These are phyloP conservation scores for Sanguinoderma infundibulare DNA, from an alignment of 1,284 basidiomycete genomes.

Conservation along the genomic window DNA sequence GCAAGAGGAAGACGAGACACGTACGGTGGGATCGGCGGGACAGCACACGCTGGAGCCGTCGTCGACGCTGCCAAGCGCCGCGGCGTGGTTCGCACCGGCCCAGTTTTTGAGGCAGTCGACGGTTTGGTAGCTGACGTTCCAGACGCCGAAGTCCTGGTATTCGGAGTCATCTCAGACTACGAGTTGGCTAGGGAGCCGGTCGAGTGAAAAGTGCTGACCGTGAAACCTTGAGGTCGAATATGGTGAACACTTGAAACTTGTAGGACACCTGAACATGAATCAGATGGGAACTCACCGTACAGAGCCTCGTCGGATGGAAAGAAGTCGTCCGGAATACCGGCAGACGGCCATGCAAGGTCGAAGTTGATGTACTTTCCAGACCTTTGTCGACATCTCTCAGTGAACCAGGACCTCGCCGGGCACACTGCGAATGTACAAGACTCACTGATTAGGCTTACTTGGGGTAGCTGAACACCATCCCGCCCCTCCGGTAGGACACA, in stretches of 20 bases:
- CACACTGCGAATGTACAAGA: constrained; percentile 12
- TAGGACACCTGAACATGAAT: too few species aligned
- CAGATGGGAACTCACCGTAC: constrained; percentile 51
- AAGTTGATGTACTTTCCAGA: constrained; percentile 74
- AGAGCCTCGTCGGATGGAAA: constrained; percentile 70
- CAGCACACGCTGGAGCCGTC: constrained; percentile 68
- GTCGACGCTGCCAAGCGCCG: constrained; percentile 67
- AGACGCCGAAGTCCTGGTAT: constrained; percentile 83
- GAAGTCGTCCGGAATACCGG: constrained; percentile 69
- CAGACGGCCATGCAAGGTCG: constrained; percentile 76
- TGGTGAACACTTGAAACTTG: neutral
- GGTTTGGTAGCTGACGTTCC: constrained; percentile 72
- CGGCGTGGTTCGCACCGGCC: constrained; percentile 60
- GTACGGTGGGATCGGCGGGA: constrained; percentile 65
- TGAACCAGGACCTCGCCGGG: neutral
- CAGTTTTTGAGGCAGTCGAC: constrained; percentile 64
- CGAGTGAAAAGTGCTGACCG: constrained; percentile 36
- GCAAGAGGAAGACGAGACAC: constrained; percentile 22
- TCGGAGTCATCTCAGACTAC: neutral
- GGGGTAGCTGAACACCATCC: constrained; percentile 76
- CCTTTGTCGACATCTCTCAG: constrained; percentile 37
- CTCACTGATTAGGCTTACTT: constrained; percentile 62
- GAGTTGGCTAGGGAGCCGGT: neutral
- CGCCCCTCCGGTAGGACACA: constrained; percentile 62
- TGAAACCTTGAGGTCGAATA: constrained; percentile 39